Conservation (phyloP, 108 stramenopile genomes). For the Cyclotella sp. region DNA sequence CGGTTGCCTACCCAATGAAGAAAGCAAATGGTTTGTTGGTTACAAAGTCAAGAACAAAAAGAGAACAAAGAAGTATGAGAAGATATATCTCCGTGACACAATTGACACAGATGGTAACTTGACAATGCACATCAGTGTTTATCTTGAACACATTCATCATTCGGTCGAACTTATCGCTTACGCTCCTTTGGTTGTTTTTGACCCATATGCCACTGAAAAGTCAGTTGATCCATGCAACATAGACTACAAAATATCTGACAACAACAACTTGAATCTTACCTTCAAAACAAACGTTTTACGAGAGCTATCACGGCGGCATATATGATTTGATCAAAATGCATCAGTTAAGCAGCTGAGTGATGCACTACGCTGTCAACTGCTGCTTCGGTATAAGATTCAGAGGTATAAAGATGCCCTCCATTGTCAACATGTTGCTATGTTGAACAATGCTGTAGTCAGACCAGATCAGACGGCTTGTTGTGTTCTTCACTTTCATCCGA, state of each 20-base stretch:
- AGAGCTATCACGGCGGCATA: background rate
- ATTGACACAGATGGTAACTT: background rate
- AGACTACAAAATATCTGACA: background rate
- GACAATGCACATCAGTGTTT: background rate
- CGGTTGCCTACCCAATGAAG: constrained; percentile 1
- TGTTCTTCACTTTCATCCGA: constrained; percentile 2
- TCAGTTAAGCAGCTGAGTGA: background rate
- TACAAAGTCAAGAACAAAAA: background rate
- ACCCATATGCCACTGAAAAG: background rate
- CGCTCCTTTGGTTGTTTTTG: background rate
- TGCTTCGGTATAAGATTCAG: constrained; percentile 1
- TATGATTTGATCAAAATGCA: background rate
- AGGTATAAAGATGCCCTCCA: background rate
- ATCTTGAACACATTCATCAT: background rate
- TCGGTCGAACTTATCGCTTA: background rate
- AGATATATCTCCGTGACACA: background rate
- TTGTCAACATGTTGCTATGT: background rate
- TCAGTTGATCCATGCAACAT: background rate
- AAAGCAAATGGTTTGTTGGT: background rate
- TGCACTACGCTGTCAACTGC: background rate
- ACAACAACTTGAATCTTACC: background rate
- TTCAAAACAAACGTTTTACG: background rate
- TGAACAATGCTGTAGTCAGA: background rate
- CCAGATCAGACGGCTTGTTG: background rate
- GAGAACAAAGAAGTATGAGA: background rate